Evolutionary conservation across 495 filamentous ascomycete species (phyloP), one percentile per base, ranked within the genome.

Genomic region (Neurospora sp.): DNA sequence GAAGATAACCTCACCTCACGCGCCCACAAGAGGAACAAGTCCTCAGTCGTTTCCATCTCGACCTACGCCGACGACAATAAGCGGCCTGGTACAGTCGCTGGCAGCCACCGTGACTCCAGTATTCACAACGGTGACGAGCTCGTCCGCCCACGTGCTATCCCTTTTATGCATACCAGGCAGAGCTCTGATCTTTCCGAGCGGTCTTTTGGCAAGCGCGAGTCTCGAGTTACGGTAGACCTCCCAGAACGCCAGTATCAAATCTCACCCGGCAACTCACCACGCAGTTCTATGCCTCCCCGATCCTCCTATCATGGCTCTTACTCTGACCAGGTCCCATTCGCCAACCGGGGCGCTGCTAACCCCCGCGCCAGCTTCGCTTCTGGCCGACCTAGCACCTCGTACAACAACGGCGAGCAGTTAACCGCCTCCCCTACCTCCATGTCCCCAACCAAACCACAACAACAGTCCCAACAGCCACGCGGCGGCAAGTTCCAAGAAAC

Each of bases 1-100:
- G 94, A 97, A 77, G 90, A 92, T 76, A 91, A 96, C 76, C 82
- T 97, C 44, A 97, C 94, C 6, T 90, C 93, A 12, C 90, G 93
- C 49, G 78, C 77, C 70, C 86, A 90, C 90, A 94, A 93, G 83
- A 87, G 90, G 74, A 94, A 91, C 83, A 92, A 93, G 79, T 92
- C 91, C 0, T 90, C 91, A 7, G 82, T 92, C 5, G 85, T 86
- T 8, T 88, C 88, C 31, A 77, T 79, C 23, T 85, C 80, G 84
- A 89, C 83, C 80, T 86, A 80, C 74, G 84, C 78, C 82, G 88
- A 78, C 77, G 82, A 71, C 82, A 85, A 80, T 81, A 91, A 79
- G 76, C 91, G 79, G 71, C 73, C 83, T 49, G 83, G 78, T 70
- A 85, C 87, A 62, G 88, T 85, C 18, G 77, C 84, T 20, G 87